Evolutionary conservation across 2,329 filamentous ascomycete species (phyloP), one percentile per base, ranked within the genome.

Genomic region (Paramyrothecium roridum): DNA sequence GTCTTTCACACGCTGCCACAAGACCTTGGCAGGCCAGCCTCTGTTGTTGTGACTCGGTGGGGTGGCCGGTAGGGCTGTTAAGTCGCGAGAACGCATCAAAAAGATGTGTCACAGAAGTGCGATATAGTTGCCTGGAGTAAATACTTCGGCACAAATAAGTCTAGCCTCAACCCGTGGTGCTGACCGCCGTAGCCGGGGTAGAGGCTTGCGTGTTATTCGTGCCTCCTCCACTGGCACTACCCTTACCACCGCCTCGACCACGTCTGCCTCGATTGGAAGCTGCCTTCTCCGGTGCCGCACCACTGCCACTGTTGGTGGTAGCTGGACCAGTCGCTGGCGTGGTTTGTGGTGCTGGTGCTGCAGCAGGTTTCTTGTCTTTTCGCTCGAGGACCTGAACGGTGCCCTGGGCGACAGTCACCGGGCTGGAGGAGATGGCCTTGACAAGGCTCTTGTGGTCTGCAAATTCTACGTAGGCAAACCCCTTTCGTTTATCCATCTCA

Each of bases 401-500:
- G 8, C 90, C 92, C 68, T 96, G 89, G 0, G 89, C 93, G 12
- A 98, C 87, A 20, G 88, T 77, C 30, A 97, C 82, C 0, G 90
- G 91, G 66, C 91, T 96, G 13, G 89, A 90, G 17, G 85, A 82
- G 66, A 96, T 86, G 6, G 93, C 93, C 65, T 90, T 91, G 63
- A 84, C 83, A 23, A 98, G 78, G 11, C 83, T 81, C 10, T 87
- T 85, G 1, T 87, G 81, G 21, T 91, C 86, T 11, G 83, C 82
- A 74, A 97, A 98, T 59, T 96, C 90, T 43, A 96, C 88, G 68
- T 97, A 96, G 2, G 92, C 93, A 65, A 96, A 96, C 0, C 92
- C 92, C 71, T 97, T 97, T 65, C 93, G 89, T 71, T 92, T 93
- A 69, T 98, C 93, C 53, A 98, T 93, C 64, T 97, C 93, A 19